phyloP scores from a whole-genome alignment of 1,284 basidiomycete genomes.

The Cronartium ribicola region DNA sequence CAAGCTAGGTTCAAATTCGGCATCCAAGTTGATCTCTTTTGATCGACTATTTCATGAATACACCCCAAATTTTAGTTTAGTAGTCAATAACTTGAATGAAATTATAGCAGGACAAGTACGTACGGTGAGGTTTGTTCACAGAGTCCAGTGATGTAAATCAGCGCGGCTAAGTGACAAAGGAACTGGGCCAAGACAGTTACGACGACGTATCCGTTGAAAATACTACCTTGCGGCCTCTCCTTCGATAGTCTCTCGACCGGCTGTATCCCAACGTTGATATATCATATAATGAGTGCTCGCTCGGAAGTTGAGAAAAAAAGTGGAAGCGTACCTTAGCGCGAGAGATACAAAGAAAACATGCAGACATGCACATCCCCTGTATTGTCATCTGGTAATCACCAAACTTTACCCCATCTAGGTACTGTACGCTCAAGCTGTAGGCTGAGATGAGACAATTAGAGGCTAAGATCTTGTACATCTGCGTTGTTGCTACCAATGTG shows the following conservation, averaged over 20 bases:
- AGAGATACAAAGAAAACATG: conserved; percentile 94
- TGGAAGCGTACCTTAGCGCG: conserved; percentile 71
- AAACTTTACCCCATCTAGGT: conserved; percentile 94
- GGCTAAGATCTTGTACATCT: conserved; percentile 98
- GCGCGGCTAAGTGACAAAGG: conserved; percentile 76
- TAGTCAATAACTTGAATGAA: not conserved
- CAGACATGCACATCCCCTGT: conserved; percentile 77
- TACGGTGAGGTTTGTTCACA: conserved; percentile 73
- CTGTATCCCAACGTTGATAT: conserved; percentile 48
- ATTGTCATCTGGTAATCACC: conserved; percentile 68
- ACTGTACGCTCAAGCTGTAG: conserved; percentile 90
- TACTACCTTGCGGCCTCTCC: conserved; percentile 84
- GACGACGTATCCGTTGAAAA: conserved; percentile 90
- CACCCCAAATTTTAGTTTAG: not conserved
- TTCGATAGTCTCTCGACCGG: conserved; percentile 85
- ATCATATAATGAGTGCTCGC: not conserved
- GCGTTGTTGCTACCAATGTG: conserved; percentile 90
- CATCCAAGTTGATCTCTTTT: conserved; percentile 72
- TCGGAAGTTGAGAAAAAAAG: not conserved
- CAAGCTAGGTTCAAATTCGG: conserved; percentile 86
- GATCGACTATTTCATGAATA: conserved; percentile 58
- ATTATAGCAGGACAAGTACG: conserved; percentile 49
- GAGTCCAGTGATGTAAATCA: conserved; percentile 84
- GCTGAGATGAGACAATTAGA: conserved; percentile 93
- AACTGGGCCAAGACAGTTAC: conserved; percentile 86